Conservation (phyloP, 306 rosid genomes). For the Prunus dulcis region DNA sequence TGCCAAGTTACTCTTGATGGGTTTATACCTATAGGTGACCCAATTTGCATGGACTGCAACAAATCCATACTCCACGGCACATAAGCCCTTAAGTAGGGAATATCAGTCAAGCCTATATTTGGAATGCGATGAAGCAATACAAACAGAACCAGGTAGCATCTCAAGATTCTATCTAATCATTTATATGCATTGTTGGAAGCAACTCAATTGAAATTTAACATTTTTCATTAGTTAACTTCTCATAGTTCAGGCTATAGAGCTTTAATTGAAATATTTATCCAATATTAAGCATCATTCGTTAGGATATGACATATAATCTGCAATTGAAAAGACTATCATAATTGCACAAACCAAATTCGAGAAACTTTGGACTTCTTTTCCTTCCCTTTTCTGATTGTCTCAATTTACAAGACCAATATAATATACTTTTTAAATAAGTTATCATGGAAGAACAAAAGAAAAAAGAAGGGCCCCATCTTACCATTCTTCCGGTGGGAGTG, state of each 20-base stretch:
- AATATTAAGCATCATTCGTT: neutral
- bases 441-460: neutral
- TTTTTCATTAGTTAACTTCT: neutral
- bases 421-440: neutral
- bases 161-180: neutral
- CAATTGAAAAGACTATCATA: neutral
- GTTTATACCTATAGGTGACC: neutral
- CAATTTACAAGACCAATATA: neutral
- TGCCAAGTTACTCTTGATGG: neutral
- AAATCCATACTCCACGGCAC: neutral
- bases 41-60: neutral
- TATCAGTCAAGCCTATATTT: neutral
- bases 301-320: neutral
- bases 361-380: neutral
- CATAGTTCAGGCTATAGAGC: neutral
- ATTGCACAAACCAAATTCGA: neutral
- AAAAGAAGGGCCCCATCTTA: slow-evolving; percentile 31
- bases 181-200: neutral
- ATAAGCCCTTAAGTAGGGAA: neutral
- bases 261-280: neutral
- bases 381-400: neutral
- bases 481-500: slow-evolving; percentile 96
- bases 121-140: neutral
- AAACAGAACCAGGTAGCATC: neutral
- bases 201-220: neutral